Conservation (phyloP, 2,329 filamentous ascomycete genomes). For the Fusarium transvaalense region DNA sequence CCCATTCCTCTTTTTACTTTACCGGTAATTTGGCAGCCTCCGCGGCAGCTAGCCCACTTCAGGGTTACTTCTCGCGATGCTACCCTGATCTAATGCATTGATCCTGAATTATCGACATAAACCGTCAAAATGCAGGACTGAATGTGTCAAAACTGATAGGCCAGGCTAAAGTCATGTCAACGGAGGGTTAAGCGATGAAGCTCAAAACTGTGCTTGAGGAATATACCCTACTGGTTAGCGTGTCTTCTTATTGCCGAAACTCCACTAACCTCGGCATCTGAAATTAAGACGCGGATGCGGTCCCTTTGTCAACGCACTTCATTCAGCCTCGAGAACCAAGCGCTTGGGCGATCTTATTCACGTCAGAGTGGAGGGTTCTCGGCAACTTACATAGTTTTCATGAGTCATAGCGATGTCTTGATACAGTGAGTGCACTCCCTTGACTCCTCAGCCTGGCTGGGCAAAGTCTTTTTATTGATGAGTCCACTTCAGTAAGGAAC, state of each 20-base stretch:
- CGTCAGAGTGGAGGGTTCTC: slow-evolving; percentile 15
- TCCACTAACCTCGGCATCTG: slow-evolving; percentile 38
- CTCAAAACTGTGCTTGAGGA: slow-evolving; percentile 22
- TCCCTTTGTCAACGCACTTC: slow-evolving; percentile 20
- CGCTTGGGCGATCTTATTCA: slow-evolving; percentile 6
- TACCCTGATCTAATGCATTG: slow-evolving; percentile 5
- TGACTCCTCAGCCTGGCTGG: slow-evolving; percentile 3
- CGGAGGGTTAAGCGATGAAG: slow-evolving; percentile 1
- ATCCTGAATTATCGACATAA: slow-evolving; percentile 14
- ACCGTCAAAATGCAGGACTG: slow-evolving; percentile 4
- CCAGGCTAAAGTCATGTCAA: not conserved
- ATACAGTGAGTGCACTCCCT: not conserved
- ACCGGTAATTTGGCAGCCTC: slow-evolving; percentile 12
- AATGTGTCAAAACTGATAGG: slow-evolving; percentile 13
- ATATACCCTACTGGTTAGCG: slow-evolving; percentile 3
- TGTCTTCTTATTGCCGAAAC: slow-evolving; percentile 16
- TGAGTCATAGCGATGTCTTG: not conserved
- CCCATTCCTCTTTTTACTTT: slow-evolving; percentile 8
- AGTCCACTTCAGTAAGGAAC: slow-evolving; percentile 6
- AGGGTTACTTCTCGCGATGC: slow-evolving; percentile 17
- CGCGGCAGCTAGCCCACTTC: slow-evolving; percentile 20
- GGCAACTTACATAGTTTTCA: not conserved
- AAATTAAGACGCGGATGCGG: slow-evolving; percentile 20
- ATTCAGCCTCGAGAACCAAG: slow-evolving; percentile 16
- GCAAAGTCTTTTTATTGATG: slow-evolving; percentile 3